Conservation (phyloP, 2,329 filamentous ascomycete species). For the Colletotrichum tabaci region DNA sequence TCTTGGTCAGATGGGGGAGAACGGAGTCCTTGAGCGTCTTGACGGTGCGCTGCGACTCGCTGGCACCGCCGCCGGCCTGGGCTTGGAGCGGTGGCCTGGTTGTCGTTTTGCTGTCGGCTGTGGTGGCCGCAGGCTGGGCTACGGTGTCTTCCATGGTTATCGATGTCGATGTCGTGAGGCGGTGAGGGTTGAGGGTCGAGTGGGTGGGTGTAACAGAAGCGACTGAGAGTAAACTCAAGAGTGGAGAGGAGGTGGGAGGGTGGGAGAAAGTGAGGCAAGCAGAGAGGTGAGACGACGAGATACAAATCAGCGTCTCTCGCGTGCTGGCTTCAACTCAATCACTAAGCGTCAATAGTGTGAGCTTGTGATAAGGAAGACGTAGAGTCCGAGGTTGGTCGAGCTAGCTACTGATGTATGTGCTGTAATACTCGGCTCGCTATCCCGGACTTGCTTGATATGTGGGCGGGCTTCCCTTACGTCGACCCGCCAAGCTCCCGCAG, state of each 20-base stretch:
- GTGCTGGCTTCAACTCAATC: slow-evolving; percentile 19
- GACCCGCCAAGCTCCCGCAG: slow-evolving; percentile 21
- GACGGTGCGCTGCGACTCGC: slow-evolving; percentile 58
- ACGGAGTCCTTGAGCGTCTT: slow-evolving; percentile 58
- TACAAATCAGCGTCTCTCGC: slow-evolving; percentile 28
- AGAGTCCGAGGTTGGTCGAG: neutral
- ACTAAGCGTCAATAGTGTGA: slow-evolving; percentile 9
- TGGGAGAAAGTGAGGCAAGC: neutral
- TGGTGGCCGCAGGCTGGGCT: slow-evolving; percentile 9
- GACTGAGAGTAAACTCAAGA: neutral
- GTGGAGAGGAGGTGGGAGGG: neutral
- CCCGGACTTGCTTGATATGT: slow-evolving; percentile 10
- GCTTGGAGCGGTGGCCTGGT: neutral
- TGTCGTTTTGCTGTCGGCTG: slow-evolving; percentile 1
- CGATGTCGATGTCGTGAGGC: slow-evolving; percentile 5
- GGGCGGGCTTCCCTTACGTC: slow-evolving; percentile 17
- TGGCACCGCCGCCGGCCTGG: slow-evolving; percentile 65
- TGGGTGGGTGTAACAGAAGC: neutral
- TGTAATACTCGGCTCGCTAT: slow-evolving; percentile 1
- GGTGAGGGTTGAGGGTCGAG: slow-evolving; percentile 7
- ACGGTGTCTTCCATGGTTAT: slow-evolving; percentile 29
- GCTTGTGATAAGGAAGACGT: neutral
- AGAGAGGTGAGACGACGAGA: slow-evolving; percentile 24
- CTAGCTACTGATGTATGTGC: slow-evolving; percentile 1
- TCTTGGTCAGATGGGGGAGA: slow-evolving; percentile 59